Conservation (phyloP, 768 basidiomycete species). For the Leccinum broughii region DNA sequence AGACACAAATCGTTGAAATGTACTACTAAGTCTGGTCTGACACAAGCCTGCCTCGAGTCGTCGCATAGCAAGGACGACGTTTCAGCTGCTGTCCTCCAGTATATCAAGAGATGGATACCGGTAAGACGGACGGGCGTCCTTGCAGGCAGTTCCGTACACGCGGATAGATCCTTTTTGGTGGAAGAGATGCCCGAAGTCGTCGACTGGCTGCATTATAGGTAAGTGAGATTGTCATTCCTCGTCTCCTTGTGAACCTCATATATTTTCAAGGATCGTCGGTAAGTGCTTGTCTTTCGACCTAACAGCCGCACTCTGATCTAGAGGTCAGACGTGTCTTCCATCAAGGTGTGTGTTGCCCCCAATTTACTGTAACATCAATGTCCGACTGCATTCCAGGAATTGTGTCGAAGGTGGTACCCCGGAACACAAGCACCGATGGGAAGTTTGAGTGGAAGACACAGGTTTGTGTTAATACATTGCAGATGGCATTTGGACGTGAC, state of each 20-base stretch:
- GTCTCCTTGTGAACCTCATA: neutral
- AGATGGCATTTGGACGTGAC: conserved; percentile 1
- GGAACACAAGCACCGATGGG: conserved; percentile 20
- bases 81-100: conserved; percentile 58
- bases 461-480: conserved; percentile 41
- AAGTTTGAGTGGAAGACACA: conserved; percentile 48
- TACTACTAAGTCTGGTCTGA: conserved; percentile 69
- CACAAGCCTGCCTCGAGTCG: conserved; percentile 74
- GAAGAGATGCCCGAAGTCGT: conserved; percentile 81
- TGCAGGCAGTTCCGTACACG: conserved; percentile 89
- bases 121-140: conserved; percentile 58
- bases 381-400: conserved; percentile 48
- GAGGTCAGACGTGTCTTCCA: conserved; percentile 72
- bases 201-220: conserved; percentile 85
- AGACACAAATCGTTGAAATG: neutral
- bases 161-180: conserved; percentile 69
- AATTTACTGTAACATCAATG: neutral
- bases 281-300: conserved; percentile 27
- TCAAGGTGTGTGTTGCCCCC: conserved; percentile 52
- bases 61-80: conserved; percentile 63
- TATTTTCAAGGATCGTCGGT: conserved; percentile 63
- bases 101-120: conserved; percentile 88
- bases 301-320: neutral
- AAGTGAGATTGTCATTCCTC: conserved; percentile 1
- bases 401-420: conserved; percentile 74